Evolutionary conservation across 306 rosid species (phyloP).

Genomic region (Cicer bijugum): DNA sequence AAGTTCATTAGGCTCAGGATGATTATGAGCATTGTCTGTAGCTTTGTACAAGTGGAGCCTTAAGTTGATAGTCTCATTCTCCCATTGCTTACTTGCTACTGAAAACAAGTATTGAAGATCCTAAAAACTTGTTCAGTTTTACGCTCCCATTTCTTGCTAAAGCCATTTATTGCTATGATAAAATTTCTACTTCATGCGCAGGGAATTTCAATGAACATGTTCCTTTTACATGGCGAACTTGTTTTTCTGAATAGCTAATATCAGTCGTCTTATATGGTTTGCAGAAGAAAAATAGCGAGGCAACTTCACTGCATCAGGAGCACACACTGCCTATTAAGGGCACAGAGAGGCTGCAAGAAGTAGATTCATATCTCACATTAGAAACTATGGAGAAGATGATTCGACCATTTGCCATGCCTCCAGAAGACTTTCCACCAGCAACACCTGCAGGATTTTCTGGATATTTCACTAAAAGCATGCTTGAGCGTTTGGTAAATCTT

Average conservation of each 20-base stretch:
- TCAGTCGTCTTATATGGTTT: conserved; percentile 34
- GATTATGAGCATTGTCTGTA: background rate
- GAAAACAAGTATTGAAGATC: background rate
- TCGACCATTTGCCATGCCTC: conserved; percentile 99
- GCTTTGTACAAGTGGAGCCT: conserved; percentile 18
- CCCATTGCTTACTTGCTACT: background rate
- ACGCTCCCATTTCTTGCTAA: conserved; percentile 10
- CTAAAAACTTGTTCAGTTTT: conserved; percentile 27
- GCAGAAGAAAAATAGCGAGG: conserved; percentile 75
- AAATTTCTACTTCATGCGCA: background rate
- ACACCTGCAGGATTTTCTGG: conserved; percentile 88
- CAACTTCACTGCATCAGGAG: conserved; percentile 84
- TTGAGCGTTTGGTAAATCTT: conserved; percentile 91
- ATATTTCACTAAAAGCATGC: conserved; percentile 85
- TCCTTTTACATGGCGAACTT: background rate
- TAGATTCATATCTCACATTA: conserved; percentile 78
- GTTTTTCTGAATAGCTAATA: conserved; percentile 30
- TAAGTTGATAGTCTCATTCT: background rate
- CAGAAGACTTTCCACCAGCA: conserved; percentile 91
- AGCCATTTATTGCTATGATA: conserved; percentile 11
- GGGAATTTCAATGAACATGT: conserved; percentile 23
- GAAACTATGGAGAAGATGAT: conserved; percentile 90
- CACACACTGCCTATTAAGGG: conserved; percentile 92
- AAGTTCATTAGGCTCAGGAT: conserved; percentile 18
- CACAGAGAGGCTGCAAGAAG: conserved; percentile 93